Percentiles rank a stretch among this genome's conserved stretches.
phyloP scores from a whole-genome alignment of 768 basidiomycete species.

The Mycena crocata region DNA sequence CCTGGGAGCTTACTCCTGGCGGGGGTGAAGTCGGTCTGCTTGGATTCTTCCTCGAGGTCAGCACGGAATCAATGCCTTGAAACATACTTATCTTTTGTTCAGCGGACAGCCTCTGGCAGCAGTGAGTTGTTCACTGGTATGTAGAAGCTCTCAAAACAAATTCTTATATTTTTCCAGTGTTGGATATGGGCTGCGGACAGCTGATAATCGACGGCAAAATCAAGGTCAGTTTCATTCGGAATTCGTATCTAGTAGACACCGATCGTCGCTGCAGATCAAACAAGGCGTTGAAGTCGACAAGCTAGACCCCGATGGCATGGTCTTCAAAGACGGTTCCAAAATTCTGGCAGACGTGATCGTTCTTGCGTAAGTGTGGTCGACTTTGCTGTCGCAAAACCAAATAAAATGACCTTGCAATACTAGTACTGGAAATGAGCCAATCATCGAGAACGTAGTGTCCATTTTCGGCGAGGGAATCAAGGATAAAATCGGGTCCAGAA shows the following conservation, averaged over 20 bases:
- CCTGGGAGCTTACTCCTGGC: conserved; percentile 32
- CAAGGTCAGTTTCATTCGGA: conserved; percentile 54
- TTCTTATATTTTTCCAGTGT: not conserved
- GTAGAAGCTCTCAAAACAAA: not conserved
- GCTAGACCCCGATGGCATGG: conserved; percentile 1
- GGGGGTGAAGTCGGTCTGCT: conserved; percentile 35
- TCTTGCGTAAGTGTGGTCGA: conserved; percentile 24
- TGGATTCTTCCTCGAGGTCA: conserved; percentile 25
- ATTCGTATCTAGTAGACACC: no score
- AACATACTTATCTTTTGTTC: not conserved
- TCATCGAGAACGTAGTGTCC: conserved; percentile 2
- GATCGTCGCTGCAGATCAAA: conserved; percentile 52
- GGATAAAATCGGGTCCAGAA: conserved; percentile 15
- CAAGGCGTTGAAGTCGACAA: conserved; percentile 58
- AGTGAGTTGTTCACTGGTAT: not conserved
- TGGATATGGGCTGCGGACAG: conserved; percentile 46
- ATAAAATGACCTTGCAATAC: conserved; percentile 44
- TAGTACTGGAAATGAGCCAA: conserved; percentile 23
- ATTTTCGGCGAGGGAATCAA: conserved; percentile 22
- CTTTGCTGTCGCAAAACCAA: not conserved
- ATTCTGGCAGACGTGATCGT: conserved; percentile 52
- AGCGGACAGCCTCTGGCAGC: conserved; percentile 23
- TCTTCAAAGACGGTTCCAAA: conserved; percentile 40
- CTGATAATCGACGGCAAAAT: conserved; percentile 53
- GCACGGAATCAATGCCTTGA: not conserved